Conservation (phyloP, 2,329 filamentous ascomycete species). For the Alternaria brassicicola region DNA sequence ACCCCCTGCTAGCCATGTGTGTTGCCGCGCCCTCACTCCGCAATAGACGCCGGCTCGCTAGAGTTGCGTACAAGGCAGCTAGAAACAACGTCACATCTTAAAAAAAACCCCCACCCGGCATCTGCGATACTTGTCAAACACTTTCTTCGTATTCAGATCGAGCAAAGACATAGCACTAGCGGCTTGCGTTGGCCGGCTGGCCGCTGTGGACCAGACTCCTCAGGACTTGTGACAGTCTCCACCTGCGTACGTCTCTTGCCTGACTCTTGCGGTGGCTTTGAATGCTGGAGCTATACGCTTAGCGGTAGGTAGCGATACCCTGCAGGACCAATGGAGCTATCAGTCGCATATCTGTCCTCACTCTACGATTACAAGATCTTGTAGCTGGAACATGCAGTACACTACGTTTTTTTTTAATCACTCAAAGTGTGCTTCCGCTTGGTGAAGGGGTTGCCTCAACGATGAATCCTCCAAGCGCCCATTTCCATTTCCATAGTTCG, state of each 20-base stretch:
- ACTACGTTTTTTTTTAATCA: neutral
- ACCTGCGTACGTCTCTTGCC: neutral
- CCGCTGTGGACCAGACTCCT: neutral
- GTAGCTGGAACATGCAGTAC: neutral
- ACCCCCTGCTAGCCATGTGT: constrained; percentile 15
- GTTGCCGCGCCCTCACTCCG: constrained; percentile 13
- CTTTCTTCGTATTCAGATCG: neutral
- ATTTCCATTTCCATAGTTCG: neutral
- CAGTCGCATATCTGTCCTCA: neutral
- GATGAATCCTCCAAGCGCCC: neutral
- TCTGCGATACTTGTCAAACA: neutral
- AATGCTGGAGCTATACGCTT: constrained; percentile 2
- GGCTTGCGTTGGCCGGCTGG: neutral
- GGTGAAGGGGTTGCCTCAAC: neutral
- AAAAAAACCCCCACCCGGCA: neutral
- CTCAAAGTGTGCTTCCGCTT: neutral
- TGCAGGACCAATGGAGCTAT: constrained; percentile 2
- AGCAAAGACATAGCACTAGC: neutral
- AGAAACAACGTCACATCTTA: constrained; percentile 22
- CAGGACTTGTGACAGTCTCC: neutral
- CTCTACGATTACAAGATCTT: neutral
- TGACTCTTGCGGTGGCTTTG: neutral
- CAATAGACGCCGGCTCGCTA: constrained; percentile 26
- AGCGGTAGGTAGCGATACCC: constrained; percentile 1
- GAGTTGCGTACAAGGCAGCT: constrained; percentile 19